Percentiles rank a stretch among this genome's conserved stretches.
phyloP scores from a whole-genome alignment of 352 stramenopile species.

The Phytophthora capsici region DNA sequence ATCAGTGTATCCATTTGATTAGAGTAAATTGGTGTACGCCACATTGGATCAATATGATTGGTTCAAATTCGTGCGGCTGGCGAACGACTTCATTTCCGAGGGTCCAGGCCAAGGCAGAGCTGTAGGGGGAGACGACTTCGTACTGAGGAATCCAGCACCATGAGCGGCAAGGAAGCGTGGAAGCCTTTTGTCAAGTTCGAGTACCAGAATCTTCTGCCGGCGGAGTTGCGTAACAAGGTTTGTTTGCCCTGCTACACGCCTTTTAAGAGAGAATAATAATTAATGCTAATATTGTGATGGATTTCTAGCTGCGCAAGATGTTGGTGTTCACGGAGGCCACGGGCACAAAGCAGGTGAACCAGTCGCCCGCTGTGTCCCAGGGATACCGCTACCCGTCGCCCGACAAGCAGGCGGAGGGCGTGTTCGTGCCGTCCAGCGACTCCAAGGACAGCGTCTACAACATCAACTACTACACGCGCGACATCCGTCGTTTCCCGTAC shows the following conservation, averaged over 20 bases:
- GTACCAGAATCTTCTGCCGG: constrained; percentile 76
- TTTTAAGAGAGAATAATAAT: too few species aligned
- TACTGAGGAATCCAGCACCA: constrained; percentile 26
- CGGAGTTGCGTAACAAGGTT: constrained; percentile 73
- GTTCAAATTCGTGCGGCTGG: constrained; percentile 4
- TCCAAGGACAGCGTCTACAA: constrained; percentile 87
- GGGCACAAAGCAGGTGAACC: constrained; percentile 72
- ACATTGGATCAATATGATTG: background rate
- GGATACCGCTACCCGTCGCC: constrained; percentile 84
- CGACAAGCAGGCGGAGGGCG: constrained; percentile 64
- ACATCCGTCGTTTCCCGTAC: constrained; percentile 76
- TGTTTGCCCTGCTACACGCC: background rate
- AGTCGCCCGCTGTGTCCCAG: constrained; percentile 67
- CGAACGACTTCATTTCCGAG: constrained; percentile 8
- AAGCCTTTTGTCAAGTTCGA: constrained; percentile 86
- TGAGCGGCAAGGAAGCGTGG: constrained; percentile 74
- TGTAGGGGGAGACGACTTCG: constrained; percentile 1
- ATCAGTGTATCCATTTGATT: background rate
- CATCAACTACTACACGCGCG: constrained; percentile 91
- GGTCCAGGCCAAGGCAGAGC: constrained; percentile 4
- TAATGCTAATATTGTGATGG: background rate
- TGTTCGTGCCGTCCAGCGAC: constrained; percentile 75
- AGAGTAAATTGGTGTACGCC: background rate
- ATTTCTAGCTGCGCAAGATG: constrained; percentile 73
- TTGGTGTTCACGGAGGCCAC: constrained; percentile 85